Conservation (phyloP, 2,329 filamentous ascomycete genomes). For the Arthrobotrys conoides region DNA sequence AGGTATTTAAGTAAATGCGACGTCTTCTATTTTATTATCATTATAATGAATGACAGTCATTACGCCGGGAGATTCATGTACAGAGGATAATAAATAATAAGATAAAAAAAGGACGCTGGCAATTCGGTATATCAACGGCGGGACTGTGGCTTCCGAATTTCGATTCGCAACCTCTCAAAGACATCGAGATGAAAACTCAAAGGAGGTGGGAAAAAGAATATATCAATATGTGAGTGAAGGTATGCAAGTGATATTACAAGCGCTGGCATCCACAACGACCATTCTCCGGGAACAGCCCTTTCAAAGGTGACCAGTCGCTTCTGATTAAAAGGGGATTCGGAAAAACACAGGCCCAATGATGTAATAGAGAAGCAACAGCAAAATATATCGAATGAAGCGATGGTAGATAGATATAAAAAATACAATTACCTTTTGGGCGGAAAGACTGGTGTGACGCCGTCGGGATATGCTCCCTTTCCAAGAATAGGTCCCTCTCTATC, state of each 20-base stretch:
- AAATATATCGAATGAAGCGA: background rate
- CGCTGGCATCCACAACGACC: conserved; percentile 10
- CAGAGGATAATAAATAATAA: background rate
- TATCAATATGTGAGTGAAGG: conserved; percentile 14
- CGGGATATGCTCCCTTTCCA: conserved; percentile 53
- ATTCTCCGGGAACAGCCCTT: conserved; percentile 29
- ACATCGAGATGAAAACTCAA: background rate
- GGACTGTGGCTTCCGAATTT: background rate
- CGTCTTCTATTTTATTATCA: conserved; percentile 23
- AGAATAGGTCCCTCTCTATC: conserved; percentile 48
- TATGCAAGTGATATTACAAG: conserved; percentile 18
- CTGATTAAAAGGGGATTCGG: conserved; percentile 9
- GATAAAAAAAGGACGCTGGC: background rate
- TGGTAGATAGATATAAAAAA: conserved; percentile 3
- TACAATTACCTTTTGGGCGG: conserved; percentile 33
- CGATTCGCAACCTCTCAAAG: background rate
- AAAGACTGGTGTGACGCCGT: conserved; percentile 42
- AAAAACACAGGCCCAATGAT: conserved; percentile 2
- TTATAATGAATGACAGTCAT: conserved; percentile 21
- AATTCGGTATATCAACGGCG: background rate
- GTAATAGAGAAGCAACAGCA: background rate
- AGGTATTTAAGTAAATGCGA: background rate
- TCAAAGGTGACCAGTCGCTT: conserved; percentile 26
- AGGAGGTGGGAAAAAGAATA: conserved; percentile 15
- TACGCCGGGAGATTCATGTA: conserved; percentile 7